Percentiles rank a stretch among this genome's conserved stretches.
These are phyloP conservation scores for Phtheirospermum japonicum DNA, from an alignment of 257 asterid species.

Conservation along the genomic window DNA sequence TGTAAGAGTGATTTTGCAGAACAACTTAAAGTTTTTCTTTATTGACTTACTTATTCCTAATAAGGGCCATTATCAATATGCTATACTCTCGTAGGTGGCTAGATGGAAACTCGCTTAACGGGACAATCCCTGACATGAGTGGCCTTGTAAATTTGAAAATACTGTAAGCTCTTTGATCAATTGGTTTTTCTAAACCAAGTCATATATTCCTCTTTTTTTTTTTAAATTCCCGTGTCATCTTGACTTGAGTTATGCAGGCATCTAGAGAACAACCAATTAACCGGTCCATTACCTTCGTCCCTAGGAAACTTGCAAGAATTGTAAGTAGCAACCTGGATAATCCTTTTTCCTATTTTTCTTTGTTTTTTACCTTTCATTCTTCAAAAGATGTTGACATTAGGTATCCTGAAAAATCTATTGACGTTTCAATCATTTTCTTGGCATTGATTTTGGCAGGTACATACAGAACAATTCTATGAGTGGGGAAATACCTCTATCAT, in stretches of 20 bases:
- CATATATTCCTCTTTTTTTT: not conserved
- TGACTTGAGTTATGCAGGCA: too few relatives aligned
- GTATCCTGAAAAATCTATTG: slow-evolving; percentile 9
- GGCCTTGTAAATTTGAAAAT: slow-evolving; percentile 67
- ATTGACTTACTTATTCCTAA: too few relatives aligned
- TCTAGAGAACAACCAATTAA: slow-evolving; percentile 75
- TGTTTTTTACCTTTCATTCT: not conserved
- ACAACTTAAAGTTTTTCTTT: not conserved
- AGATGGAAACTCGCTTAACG: slow-evolving; percentile 62
- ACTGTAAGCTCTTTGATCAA: slow-evolving; percentile 49
- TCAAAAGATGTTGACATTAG: not conserved
- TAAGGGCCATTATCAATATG: not conserved
- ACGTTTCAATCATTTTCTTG: slow-evolving; percentile 2
- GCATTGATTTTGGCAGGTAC: slow-evolving; percentile 46
- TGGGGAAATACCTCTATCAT: slow-evolving; percentile 67
- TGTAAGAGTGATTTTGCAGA: slow-evolving; percentile 53
- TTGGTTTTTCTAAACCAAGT: not conserved
- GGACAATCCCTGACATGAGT: slow-evolving; percentile 80
- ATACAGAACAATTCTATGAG: slow-evolving; percentile 78
- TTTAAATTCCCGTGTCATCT: slow-evolving; percentile 13
- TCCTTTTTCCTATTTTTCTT: slow-evolving; percentile 6
- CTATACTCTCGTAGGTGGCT: slow-evolving; percentile 61
- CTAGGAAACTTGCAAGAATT: slow-evolving; percentile 67
- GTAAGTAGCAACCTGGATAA: too few relatives aligned
- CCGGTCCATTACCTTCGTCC: slow-evolving; percentile 69